A percentile compares a stretch with the other conserved stretches of the same genome.
Evolutionary conservation across 1,284 basidiomycete species (phyloP).

Genomic region (Sporisorium iseilematis-ciliati): DNA sequence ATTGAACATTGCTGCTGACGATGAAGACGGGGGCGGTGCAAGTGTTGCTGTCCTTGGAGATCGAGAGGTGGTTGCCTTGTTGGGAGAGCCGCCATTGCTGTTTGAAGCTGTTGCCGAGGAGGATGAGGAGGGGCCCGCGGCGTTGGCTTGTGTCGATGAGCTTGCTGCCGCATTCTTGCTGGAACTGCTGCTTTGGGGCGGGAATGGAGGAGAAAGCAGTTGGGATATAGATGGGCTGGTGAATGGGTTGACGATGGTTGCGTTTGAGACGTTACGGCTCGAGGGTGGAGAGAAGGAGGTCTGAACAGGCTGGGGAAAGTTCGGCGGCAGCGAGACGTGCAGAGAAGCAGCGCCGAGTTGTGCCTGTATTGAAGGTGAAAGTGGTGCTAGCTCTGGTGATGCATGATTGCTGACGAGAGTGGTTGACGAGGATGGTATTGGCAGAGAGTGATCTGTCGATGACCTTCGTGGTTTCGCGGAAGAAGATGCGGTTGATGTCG

Average conservation of each 20-base stretch:
- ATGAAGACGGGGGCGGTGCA: background rate
- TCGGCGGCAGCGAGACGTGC: slow-evolving; percentile 59
- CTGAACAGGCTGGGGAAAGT: slow-evolving; percentile 51
- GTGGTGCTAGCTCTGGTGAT: slow-evolving; percentile 3
- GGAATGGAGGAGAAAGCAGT: slow-evolving; percentile 31
- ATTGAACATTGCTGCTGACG: slow-evolving; percentile 16
- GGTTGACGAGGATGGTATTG: slow-evolving; percentile 13
- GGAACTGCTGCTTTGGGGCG: slow-evolving; percentile 17
- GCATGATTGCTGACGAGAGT: background rate
- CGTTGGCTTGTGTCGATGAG: background rate
- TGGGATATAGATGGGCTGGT: slow-evolving; percentile 46
- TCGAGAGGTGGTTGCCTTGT: slow-evolving; percentile 15
- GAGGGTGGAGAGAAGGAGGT: slow-evolving; percentile 60
- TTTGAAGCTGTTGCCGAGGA: background rate
- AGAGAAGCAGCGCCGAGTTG: slow-evolving; percentile 39
- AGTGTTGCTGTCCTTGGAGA: slow-evolving; percentile 5
- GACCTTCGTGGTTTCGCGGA: background rate
- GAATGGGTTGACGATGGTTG: slow-evolving; percentile 31
- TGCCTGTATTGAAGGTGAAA: slow-evolving; percentile 22
- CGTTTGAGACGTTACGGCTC: slow-evolving; percentile 19
- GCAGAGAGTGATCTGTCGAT: slow-evolving; percentile 5
- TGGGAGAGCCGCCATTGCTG: slow-evolving; percentile 14
- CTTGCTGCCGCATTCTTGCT: background rate
- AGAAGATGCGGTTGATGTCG: background rate
- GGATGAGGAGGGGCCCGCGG: background rate